Evolutionary conservation across 1,284 basidiomycete species (phyloP).

Genomic region (Rugosomyces carneus): DNA sequence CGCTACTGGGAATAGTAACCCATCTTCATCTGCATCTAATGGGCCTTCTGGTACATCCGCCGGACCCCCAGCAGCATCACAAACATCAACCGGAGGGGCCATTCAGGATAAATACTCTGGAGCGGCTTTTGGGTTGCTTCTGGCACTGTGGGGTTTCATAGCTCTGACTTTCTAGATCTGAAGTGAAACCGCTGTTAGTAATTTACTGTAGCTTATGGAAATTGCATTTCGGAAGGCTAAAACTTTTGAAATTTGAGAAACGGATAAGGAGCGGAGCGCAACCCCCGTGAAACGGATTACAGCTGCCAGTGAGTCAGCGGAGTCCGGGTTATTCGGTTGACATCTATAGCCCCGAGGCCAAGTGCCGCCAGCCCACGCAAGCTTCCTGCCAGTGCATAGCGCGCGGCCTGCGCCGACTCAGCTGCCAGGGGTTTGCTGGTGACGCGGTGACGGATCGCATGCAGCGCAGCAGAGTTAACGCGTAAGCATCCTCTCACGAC

Average conservation of each 20-base stretch:
- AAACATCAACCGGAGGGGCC: background rate
- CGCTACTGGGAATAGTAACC: constrained; percentile 20
- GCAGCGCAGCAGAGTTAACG: too few relatives aligned
- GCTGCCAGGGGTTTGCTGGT: too few relatives aligned
- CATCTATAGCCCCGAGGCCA: background rate
- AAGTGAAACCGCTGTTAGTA: too few relatives aligned
- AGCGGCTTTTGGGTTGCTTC: background rate
- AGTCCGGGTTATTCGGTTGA: background rate
- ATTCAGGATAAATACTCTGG: background rate
- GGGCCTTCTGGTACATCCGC: background rate
- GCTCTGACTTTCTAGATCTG: background rate
- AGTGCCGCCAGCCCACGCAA: background rate
- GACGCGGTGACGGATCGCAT: too few relatives aligned
- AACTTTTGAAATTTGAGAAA: background rate
- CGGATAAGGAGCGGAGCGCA: background rate
- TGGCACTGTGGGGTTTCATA: background rate
- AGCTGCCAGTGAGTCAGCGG: background rate
- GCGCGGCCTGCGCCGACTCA: background rate
- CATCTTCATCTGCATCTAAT: background rate
- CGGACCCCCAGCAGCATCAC: constrained; percentile 1
- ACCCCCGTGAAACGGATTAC: background rate
- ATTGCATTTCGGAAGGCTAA: background rate
- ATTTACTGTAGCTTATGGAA: background rate
- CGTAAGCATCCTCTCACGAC: background rate
- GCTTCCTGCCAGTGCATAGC: too few relatives aligned